Evolutionary conservation across 768 basidiomycete genomes (phyloP).

Genomic region (Mycena pura): DNA sequence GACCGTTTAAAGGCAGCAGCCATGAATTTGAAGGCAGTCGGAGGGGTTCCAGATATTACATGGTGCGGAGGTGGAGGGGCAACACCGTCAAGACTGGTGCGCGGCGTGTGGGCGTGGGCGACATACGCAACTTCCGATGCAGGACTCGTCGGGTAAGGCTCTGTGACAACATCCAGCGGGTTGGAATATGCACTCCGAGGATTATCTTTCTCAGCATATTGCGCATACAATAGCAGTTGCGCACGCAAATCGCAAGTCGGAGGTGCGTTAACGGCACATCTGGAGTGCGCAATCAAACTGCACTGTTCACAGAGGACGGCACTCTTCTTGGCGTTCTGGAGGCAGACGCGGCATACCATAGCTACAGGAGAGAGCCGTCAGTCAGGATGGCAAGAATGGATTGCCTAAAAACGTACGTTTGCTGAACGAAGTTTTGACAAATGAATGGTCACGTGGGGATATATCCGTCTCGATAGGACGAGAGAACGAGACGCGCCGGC

Average conservation of each 20-base stretch:
- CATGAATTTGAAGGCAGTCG: conserved; percentile 70
- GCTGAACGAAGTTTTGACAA: conserved; percentile 92
- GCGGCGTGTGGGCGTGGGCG: conserved; percentile 52
- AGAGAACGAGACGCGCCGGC: conserved; percentile 49
- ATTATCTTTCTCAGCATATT: conserved; percentile 75
- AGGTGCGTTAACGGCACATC: conserved; percentile 75
- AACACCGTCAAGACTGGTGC: conserved; percentile 53
- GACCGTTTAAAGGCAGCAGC: conserved; percentile 69
- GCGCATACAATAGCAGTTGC: conserved; percentile 78
- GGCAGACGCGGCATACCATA: conserved; percentile 86
- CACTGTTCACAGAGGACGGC: conserved; percentile 90
- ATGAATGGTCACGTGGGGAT: conserved; percentile 75
- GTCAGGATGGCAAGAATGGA: conserved; percentile 5
- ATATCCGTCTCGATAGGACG: conserved; percentile 55
- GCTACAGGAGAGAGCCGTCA: conserved; percentile 52
- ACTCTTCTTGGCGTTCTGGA: conserved; percentile 78
- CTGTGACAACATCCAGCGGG: conserved; percentile 53
- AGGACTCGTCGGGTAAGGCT: conserved; percentile 50
- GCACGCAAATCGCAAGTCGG: conserved; percentile 84
- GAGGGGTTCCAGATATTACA: conserved; percentile 44
- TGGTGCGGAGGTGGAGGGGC: conserved; percentile 40
- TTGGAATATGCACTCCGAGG: conserved; percentile 59
- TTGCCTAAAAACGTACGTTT: conserved; percentile 68
- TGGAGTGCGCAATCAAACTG: conserved; percentile 86
- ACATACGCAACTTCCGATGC: conserved; percentile 65